A percentile compares a stretch with the other conserved stretches of the same genome.
Evolutionary conservation across 257 asterid species (phyloP).

Genomic region (Solanum stenotomum): DNA sequence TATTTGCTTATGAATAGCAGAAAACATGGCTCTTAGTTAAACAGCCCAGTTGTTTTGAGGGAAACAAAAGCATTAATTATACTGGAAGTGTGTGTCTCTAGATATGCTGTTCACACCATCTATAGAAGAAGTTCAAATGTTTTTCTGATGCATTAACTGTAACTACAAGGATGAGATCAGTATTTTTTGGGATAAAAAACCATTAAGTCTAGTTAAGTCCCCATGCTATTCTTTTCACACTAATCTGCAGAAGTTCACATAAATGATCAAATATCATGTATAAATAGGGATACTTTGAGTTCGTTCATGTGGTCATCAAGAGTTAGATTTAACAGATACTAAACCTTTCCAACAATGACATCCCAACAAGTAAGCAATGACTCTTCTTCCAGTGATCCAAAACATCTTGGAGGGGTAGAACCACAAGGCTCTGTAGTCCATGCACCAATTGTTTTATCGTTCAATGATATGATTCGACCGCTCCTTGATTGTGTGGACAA

Average conservation of each 20-base stretch:
- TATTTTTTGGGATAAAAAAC: neutral
- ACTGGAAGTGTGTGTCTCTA: neutral
- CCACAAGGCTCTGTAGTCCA: neutral
- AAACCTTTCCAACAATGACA: neutral
- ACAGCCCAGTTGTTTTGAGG: neutral
- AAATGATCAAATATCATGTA: neutral
- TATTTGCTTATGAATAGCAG: neutral
- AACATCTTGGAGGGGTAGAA: neutral
- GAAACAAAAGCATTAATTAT: neutral
- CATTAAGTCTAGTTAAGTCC: neutral
- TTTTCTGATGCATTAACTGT: neutral
- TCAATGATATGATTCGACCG: conserved; percentile 17
- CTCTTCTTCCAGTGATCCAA: neutral
- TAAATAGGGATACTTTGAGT: neutral
- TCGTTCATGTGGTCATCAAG: neutral
- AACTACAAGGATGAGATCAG: neutral
- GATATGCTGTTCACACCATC: neutral
- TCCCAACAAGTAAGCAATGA: neutral
- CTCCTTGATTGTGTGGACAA: conserved; percentile 29
- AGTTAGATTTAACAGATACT: neutral
- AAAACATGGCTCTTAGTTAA: neutral
- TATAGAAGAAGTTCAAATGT: neutral
- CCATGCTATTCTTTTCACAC: neutral
- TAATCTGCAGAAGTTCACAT: too few relatives aligned
- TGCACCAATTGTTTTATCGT: conserved; percentile 17